Conservation (phyloP, 176 grass and related monocot species). For the Eleusine indica region DNA sequence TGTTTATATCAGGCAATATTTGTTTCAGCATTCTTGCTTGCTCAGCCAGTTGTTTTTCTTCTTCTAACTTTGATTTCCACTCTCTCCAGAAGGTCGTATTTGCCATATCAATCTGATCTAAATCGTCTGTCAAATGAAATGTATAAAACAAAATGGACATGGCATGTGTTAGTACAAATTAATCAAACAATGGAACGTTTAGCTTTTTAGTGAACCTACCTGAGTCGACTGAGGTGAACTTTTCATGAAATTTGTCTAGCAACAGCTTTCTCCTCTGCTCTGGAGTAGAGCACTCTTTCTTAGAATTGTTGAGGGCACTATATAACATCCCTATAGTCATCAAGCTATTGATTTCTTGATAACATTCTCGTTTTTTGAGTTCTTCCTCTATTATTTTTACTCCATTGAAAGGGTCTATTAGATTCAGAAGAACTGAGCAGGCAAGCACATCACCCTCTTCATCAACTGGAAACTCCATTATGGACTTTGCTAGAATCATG, state of each 20-base stretch:
- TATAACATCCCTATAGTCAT: slow-evolving; percentile 93
- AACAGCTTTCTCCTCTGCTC: slow-evolving; percentile 86
- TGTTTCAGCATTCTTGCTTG: slow-evolving; percentile 75
- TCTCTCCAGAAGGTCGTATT: slow-evolving; percentile 88
- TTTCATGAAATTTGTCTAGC: slow-evolving; percentile 84
- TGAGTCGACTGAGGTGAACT: slow-evolving; percentile 66
- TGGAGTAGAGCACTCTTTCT: slow-evolving; percentile 78
- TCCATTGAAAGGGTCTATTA: slow-evolving; percentile 85
- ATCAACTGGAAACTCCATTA: slow-evolving; percentile 70
- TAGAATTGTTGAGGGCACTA: slow-evolving; percentile 85
- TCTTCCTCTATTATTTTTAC: slow-evolving; percentile 90
- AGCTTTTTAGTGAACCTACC: slow-evolving; percentile 54
- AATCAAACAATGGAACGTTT: slow-evolving; percentile 13
- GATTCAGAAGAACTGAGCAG: slow-evolving; percentile 85
- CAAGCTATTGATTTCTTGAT: slow-evolving; percentile 85
- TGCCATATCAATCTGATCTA: slow-evolving; percentile 67
- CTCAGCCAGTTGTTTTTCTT: slow-evolving; percentile 86
- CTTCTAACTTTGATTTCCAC: slow-evolving; percentile 92
- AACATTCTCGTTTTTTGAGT: slow-evolving; percentile 68
- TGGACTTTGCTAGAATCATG: slow-evolving; percentile 68
- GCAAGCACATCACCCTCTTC: slow-evolving; percentile 74
- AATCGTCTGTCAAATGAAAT: slow-evolving; percentile 68
- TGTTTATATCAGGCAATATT: slow-evolving; percentile 79
- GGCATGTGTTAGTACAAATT: slow-evolving; percentile 29
- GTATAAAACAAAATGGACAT: slow-evolving; percentile 29